These are phyloP conservation scores for Amylostereum areolatum DNA, from an alignment of 1,284 basidiomycete genomes.

Conservation along the genomic window DNA sequence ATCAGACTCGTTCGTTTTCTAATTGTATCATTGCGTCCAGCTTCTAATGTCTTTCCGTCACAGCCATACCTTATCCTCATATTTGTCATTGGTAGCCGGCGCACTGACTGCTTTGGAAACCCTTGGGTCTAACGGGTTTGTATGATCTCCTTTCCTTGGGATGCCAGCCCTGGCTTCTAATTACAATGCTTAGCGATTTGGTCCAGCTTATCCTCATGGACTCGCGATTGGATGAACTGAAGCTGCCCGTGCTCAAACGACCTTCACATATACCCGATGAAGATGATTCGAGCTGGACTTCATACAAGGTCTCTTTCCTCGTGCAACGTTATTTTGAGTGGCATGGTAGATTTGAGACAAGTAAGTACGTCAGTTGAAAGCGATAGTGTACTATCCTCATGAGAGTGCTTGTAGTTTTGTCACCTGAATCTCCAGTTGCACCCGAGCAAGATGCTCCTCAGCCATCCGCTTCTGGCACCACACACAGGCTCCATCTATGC, in stretches of 20 bases:
- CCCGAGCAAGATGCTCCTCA: neutral
- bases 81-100: conserved; percentile 40
- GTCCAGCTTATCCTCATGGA: conserved; percentile 60
- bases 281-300: conserved; percentile 1
- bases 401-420: neutral
- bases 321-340: conserved; percentile 20
- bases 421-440: neutral
- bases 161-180: neutral
- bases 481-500: conserved; percentile 1
- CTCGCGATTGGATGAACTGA: conserved; percentile 46
- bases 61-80: conserved; percentile 37
- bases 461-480: neutral
- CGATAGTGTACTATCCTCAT: neutral
- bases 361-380: conserved; percentile 9
- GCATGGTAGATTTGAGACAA: conserved; percentile 15
- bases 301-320: conserved; percentile 10
- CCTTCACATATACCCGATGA: conserved; percentile 14
- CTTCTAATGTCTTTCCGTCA: neutral
- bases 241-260: conserved; percentile 45
- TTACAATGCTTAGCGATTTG: conserved; percentile 16
- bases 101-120: conserved; percentile 29
- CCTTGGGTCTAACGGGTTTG: conserved; percentile 24
- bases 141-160: conserved; percentile 5
- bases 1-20: conserved; percentile 20
- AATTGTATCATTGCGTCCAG: neutral